Base-by-base conservation (phyloP, 2,329 filamentous ascomycete genomes). In the Aspergillus calidoustus region DNA sequence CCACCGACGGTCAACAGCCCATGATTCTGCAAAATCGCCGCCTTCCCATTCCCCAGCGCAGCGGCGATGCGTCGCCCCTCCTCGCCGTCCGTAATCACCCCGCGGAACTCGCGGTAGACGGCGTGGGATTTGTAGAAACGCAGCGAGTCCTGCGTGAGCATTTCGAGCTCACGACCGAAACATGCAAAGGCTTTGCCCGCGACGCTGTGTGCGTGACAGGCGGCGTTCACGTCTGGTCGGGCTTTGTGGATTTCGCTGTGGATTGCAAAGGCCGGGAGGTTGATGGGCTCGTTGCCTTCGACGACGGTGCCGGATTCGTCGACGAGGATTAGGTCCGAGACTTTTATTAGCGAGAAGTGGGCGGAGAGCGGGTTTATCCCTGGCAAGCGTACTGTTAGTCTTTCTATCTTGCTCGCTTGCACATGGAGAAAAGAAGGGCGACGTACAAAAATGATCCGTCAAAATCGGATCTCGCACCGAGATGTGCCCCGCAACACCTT, bases 11-110 rank as follows among this genome's bases (percentile, higher is more conserved):
- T 91, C 54, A 92, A 75, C 41, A 93, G 77, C 0, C 90, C 90
- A 75, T 92, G 90, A 72, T 92, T 92, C 66, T 88, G 81, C 54
- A 92, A 77, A 51, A 92, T 87, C 64, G 86, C 82, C 1, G 83
- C 89, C 72, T 85, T 86, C 23, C 83, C 89, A 0, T 80, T 19
- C 0, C 89, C 89, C 1, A 93, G 79, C 0, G 88, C 84, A 11
- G 78, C 79, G 2, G 89, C 89, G 64, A 92, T 86, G 47, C 83
- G 80, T 66, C 83, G 77, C 1, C 89, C 89, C 72, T 92, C 90
- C 59, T 85, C 86, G n/a, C 80, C 81, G 1, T 79, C 83, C 34
- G 90, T 80, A 0, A 89, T 87, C 3, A 68, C 63, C 0, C 68
- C 66, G 0, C 62, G 60, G 49, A 65, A 69, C 2, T 61, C 52